Conservation (phyloP, 2,329 filamentous ascomycete species). For the Fusarium denticulatum region DNA sequence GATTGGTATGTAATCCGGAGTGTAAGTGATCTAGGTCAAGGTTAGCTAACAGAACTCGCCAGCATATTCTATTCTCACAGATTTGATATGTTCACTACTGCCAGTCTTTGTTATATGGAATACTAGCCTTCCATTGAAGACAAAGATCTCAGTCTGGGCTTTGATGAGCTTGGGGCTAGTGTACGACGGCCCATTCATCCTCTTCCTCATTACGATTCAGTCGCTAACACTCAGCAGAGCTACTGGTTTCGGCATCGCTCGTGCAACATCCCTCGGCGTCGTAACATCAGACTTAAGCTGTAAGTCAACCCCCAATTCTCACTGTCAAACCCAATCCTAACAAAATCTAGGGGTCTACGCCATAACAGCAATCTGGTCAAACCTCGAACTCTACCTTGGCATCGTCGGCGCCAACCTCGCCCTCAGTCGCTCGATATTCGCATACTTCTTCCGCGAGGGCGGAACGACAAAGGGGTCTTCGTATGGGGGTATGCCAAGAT, state of each 20-base stretch:
- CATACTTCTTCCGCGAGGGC: conserved; percentile 18
- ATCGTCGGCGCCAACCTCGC: conserved; percentile 49
- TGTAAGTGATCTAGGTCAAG: fast-evolving
- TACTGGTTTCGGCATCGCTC: conserved; percentile 35
- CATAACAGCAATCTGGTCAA: conserved; percentile 52
- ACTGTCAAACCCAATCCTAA: neutral
- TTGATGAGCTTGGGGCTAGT: conserved; percentile 48
- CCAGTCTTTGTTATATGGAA: conserved; percentile 49
- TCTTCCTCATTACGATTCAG: fast-evolving
- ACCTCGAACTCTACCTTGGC: conserved; percentile 51
- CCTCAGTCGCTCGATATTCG: conserved; percentile 35
- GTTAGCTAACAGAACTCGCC: neutral
- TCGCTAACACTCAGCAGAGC: conserved; percentile 18
- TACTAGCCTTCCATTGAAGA: conserved; percentile 43
- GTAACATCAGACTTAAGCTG: conserved; percentile 36
- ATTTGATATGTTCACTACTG: conserved; percentile 38
- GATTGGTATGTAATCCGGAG: conserved; percentile 26
- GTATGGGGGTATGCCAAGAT: neutral
- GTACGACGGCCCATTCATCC: neutral
- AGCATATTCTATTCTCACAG: conserved; percentile 32
- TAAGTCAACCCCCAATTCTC: neutral
- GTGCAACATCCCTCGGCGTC: conserved; percentile 33
- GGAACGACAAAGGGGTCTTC: conserved; percentile 10
- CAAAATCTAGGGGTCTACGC: conserved; percentile 42
- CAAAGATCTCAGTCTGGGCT: conserved; percentile 45